Base-by-base conservation (phyloP, 768 basidiomycete genomes). In the Mycena epipterygia region DNA sequence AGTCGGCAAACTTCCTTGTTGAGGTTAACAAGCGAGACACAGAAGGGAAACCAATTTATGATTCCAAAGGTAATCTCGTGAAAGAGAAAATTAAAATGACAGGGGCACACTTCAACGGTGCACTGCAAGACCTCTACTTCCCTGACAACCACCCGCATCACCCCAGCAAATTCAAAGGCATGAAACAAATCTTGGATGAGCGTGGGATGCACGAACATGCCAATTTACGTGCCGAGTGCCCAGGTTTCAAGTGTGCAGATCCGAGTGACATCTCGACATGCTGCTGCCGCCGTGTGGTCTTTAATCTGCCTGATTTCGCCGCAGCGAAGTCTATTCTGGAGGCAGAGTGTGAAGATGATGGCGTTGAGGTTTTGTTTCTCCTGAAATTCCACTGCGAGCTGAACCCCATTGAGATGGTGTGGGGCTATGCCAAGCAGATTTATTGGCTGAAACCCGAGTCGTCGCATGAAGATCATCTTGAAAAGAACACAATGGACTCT, bases 101-200 rank as follows among this genome's bases (percentile, higher is more conserved):
- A 5, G 64, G 67, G 23, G 52, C 44, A 37, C 39, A 52, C 17
- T 44, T 49, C 23, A n/a, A 71, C n/a, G 64, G 64, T 14, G 13
- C 13, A 33, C 25, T 27, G 17, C 79, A 80, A n/a, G 42, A 44
- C 11, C 42, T 44, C 42, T 79, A 78, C 57, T 80, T 72, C 52
- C 65, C 76, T 5, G 60, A 73, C 25, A 48, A 74, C 53, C 74
- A 76, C 57, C 71, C 62, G 5, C 8, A 39, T 12, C 46, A 71
- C 14, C 60, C 75, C 48, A 75, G 79, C 0, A 62, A 44, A 37
- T 80, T 80, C 70, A 80, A 80, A 37, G 80, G 80, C 25, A 80
- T 80, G 80, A 70, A 46, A 16, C 44, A 71, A 21, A 78, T 81
- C 30, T 64, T 81, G 3, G 35, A 70, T 7, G 79, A 81, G 63